phyloP scores from a whole-genome alignment of 2,329 filamentous ascomycete species.

The Fusarium transvaalense region DNA sequence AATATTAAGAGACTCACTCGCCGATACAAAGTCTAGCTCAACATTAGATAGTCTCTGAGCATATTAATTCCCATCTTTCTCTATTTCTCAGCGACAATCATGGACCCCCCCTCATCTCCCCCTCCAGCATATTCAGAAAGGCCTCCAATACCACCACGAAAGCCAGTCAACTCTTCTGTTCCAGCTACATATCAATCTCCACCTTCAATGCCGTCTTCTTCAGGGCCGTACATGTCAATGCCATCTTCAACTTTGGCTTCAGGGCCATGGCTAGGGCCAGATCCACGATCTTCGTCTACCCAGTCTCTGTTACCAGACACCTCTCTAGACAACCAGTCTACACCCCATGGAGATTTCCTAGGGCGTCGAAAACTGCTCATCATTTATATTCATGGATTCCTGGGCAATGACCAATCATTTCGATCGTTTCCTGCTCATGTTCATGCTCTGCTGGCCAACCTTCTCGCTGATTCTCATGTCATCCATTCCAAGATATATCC shows the following conservation, averaged over 20 bases:
- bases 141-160: constrained; percentile 34
- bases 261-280: constrained; percentile 47
- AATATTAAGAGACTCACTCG: background rate
- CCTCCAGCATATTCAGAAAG: constrained; percentile 36
- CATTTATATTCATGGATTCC: constrained; percentile 90
- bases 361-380: constrained; percentile 73
- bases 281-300: constrained; percentile 64
- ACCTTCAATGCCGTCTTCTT: constrained; percentile 8
- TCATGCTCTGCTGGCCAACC: constrained; percentile 77
- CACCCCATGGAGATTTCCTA: constrained; percentile 15
- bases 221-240: constrained; percentile 8
- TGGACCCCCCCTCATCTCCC: constrained; percentile 25
- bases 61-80: background rate
- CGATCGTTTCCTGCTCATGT: constrained; percentile 89
- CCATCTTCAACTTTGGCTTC: background rate
- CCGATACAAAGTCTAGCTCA: background rate
- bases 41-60: background rate
- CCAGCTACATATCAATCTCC: constrained; percentile 15
- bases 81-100: constrained; percentile 8
- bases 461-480: constrained; percentile 78
- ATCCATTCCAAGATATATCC: constrained; percentile 91
- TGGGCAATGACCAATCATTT: constrained; percentile 90
- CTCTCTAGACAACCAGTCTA: constrained; percentile 8
- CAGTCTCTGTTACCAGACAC: constrained; percentile 56
- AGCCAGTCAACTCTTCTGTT: constrained; percentile 23